A percentile compares a stretch with the other conserved stretches of the same genome.
These are phyloP conservation scores for Triticum dicoccoides DNA, from an alignment of 176 grass and related monocot species.

Conservation along the genomic window DNA sequence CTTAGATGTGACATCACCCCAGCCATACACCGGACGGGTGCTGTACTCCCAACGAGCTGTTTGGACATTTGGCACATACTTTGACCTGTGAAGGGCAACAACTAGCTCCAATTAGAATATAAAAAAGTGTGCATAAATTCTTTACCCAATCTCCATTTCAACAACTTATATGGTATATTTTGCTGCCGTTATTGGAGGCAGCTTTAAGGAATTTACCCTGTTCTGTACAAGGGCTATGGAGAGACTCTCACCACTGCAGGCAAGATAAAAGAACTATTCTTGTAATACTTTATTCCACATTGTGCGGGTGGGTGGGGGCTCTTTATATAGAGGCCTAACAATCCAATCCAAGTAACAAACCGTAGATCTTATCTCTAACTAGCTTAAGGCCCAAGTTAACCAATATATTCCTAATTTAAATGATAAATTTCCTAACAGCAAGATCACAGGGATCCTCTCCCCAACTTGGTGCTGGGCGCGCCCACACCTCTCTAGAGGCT, in stretches of 20 bases:
- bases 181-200: background rate
- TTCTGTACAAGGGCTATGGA: background rate
- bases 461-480: background rate
- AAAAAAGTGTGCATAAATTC: background rate
- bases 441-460: background rate
- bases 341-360: too few relatives aligned
- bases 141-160: background rate
- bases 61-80: conserved; percentile 91
- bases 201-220: conserved; percentile 3
- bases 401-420: background rate
- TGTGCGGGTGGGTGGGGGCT: too few relatives aligned
- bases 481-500: background rate
- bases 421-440: background rate
- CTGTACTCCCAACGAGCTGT: conserved; percentile 90
- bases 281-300: too few relatives aligned
- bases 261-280: too few relatives aligned
- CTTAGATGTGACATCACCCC: conserved; percentile 77
- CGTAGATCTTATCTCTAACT: too few relatives aligned
- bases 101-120: conserved; percentile 3
- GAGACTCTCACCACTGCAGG: background rate
- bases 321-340: too few relatives aligned
- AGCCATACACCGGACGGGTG: conserved; percentile 86
- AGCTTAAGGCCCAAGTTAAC: too few relatives aligned
- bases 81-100: conserved; percentile 55
- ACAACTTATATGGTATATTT: background rate